A percentile compares a stretch with the other conserved stretches of the same genome.
Conservation (phyloP, 2,329 filamentous ascomycete genomes). For the Exophiala sideris region DNA sequence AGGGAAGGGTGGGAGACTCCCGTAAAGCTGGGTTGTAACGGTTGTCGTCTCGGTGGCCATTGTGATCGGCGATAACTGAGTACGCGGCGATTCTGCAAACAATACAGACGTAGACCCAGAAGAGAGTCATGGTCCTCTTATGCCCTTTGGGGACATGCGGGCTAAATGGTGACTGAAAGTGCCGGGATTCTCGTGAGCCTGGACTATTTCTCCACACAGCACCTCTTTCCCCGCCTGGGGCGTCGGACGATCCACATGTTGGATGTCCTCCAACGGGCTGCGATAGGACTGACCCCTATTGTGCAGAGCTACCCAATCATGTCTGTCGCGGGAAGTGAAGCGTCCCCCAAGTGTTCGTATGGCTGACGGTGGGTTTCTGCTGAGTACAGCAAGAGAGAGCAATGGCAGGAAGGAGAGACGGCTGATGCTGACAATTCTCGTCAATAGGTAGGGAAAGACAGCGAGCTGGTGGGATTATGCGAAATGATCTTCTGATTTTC, state of each 20-base stretch:
- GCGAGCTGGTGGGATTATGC: not conserved
- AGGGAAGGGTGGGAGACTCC: constrained; percentile 30
- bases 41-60: constrained; percentile 1
- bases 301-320: not conserved
- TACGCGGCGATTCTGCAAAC: not conserved
- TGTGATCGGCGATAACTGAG: not conserved
- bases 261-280: not conserved
- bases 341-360: not conserved
- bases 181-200: not conserved
- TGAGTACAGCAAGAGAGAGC: not conserved
- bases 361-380: not conserved
- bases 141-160: not conserved
- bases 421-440: not conserved
- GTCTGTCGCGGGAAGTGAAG: not conserved
- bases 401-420: not conserved
- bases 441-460: not conserved
- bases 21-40: not conserved
- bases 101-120: not conserved
- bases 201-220: not conserved
- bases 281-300: not conserved
- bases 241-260: not conserved
- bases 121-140: not conserved
- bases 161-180: not conserved
- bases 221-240: not conserved
- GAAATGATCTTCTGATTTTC: not conserved